phyloP scores from a whole-genome alignment of 192 early-diverging fungal species.

The Coemansia sp. region DNA sequence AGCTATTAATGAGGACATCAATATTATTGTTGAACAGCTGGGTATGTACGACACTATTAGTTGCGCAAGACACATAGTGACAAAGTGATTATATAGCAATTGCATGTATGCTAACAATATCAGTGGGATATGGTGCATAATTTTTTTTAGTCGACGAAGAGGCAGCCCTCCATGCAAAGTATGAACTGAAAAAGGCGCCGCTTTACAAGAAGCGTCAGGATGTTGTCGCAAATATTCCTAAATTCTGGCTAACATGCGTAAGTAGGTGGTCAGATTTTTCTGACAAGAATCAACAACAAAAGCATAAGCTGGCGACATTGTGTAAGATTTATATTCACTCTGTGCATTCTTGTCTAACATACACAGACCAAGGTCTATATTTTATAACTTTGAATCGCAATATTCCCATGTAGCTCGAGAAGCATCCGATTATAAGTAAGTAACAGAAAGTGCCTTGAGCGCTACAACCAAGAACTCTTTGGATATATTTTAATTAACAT shows the following conservation, averaged over 20 bases:
- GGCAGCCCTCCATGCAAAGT: constrained; percentile 51
- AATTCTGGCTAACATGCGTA: constrained; percentile 60
- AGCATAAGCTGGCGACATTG: no score
- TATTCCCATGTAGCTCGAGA: constrained; percentile 38
- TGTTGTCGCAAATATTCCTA: constrained; percentile 55
- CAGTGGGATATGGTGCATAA: not conserved
- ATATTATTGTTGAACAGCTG: constrained; percentile 46
- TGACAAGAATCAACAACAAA: not conserved
- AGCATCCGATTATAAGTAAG: constrained; percentile 54
- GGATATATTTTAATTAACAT: not conserved
- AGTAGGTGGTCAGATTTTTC: constrained; percentile 11
- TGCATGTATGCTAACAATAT: constrained; percentile 9
- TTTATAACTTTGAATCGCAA: not conserved
- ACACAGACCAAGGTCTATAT: not conserved
- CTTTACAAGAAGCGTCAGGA: constrained; percentile 58
- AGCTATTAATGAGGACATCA: constrained; percentile 39
- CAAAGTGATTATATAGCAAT: not conserved
- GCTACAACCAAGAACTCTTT: not conserved
- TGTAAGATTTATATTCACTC: not conserved
- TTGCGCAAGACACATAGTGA: not conserved
- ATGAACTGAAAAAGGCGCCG: constrained; percentile 48
- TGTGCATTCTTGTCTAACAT: not conserved
- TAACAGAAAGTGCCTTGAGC: not conserved
- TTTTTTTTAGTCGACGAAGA: constrained; percentile 46
- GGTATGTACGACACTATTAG: constrained; percentile 7